phyloP scores from a whole-genome alignment of 2,329 filamentous ascomycete genomes.

The Albophoma yamanashiensis region DNA sequence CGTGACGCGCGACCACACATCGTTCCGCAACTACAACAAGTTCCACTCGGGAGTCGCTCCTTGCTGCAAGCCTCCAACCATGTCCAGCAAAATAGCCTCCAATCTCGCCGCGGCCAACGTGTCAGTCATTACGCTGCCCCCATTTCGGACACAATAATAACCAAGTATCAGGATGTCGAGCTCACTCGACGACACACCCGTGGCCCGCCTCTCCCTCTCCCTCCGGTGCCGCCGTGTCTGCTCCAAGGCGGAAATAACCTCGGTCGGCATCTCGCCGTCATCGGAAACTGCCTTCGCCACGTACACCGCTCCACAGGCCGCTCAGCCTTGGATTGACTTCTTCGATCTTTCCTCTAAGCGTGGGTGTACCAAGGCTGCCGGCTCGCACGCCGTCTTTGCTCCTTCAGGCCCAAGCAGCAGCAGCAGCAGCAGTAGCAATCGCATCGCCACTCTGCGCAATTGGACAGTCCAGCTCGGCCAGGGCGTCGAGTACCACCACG shows the following conservation, averaged over 20 bases:
- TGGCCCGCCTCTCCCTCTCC: slow-evolving; percentile 9
- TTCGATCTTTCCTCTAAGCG: slow-evolving; percentile 17
- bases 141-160: neutral
- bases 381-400: slow-evolving; percentile 18
- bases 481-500: slow-evolving; percentile 19
- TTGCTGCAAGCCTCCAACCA: neutral
- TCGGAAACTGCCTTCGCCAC: slow-evolving; percentile 17
- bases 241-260: slow-evolving; percentile 20
- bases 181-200: neutral
- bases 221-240: slow-evolving; percentile 16
- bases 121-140: neutral
- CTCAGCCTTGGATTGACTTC: slow-evolving; percentile 25
- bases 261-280: slow-evolving; percentile 17
- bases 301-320: slow-evolving; percentile 16
- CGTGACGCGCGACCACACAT: neutral
- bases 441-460: slow-evolving; percentile 19
- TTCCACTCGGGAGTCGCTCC: neutral
- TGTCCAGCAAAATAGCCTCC: neutral
- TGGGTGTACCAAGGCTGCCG: slow-evolving; percentile 18
- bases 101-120: neutral
- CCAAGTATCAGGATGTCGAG: neutral
- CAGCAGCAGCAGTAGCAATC: slow-evolving; percentile 1
- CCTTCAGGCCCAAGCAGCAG: slow-evolving; percentile 3
- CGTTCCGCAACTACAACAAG: neutral
- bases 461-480: slow-evolving; percentile 18